Base-by-base conservation (phyloP, 2,329 filamentous ascomycete genomes). In the Fusarium graminum region DNA sequence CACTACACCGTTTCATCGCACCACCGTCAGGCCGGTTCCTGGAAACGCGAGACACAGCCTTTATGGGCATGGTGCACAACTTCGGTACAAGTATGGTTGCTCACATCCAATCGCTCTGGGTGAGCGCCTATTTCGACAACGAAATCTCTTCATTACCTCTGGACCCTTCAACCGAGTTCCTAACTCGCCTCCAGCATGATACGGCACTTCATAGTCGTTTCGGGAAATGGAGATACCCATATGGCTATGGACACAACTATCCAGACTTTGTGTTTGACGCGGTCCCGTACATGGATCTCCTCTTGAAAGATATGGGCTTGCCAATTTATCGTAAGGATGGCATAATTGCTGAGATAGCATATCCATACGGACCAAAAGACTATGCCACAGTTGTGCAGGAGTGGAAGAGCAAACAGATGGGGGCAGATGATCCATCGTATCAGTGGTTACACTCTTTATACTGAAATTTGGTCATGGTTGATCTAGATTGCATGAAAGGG, bases 251-350 rank as follows among this genome's bases (percentile, higher is more conserved):
- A 2, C 81, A 80, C 38, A 83, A 81, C 72, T 81, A 84, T 58
- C 89, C 89, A 0, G 90, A 92, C 74, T 89, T 93, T 66, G 88
- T 92, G 17, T 94, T 94, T 72, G 92, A 95, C 75, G 85, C 85
- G 0, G 74, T 94, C 52, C 90, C 90, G 6, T 95, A 93, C 59
- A 74, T 92, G 17, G 91, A 94, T 75, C 71, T 89, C 71, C 74
- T 94, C 72, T 74, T 92, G 60, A 77, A 79, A 6, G 91, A 94
- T 74, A 70, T 94, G 55, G 90, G 86, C 0, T 75, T 93, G 53
- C 78, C 82, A 17, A 79, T 79, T 14, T 80, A 84, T 65, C 79
- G 87, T 32, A 90, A 90, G 78, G 76, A 81, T 11, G 82, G 85
- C 1, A 80, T 77, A 71, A 70, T 82, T 50, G 78, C 78, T 1